Percentiles rank a stretch among this genome's conserved stretches.
These are phyloP conservation scores for Cutaneotrichosporon sp. DNA, from an alignment of 1,284 basidiomycete species.

Conservation along the genomic window DNA sequence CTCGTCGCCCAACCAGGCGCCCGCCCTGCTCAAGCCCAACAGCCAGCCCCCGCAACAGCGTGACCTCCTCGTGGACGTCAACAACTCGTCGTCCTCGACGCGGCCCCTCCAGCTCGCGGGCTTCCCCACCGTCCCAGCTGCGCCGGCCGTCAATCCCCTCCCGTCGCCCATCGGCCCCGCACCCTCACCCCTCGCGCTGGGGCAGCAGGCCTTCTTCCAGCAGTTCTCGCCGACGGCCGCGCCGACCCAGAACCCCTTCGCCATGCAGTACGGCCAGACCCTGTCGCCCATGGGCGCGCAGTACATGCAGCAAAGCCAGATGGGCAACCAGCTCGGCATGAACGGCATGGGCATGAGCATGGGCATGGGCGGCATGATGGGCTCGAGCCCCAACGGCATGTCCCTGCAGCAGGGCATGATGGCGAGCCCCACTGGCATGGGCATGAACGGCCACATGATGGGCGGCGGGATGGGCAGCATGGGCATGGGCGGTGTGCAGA, in stretches of 20 bases:
- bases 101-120: slow-evolving; percentile 39
- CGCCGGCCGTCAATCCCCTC: slow-evolving; percentile 9
- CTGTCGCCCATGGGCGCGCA: not conserved
- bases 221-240: not conserved
- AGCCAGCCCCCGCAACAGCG: not conserved
- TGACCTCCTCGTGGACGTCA: slow-evolving; percentile 33
- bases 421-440: slow-evolving; percentile 7
- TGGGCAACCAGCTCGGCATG: slow-evolving; percentile 7
- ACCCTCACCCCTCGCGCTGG: slow-evolving; percentile 16
- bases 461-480: not conserved
- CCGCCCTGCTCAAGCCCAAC: slow-evolving; percentile 5
- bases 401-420: slow-evolving; percentile 14
- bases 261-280: slow-evolving; percentile 7
- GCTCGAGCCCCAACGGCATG: slow-evolving; percentile 2
- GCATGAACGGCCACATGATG: slow-evolving; percentile 6
- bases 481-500: slow-evolving; percentile 13
- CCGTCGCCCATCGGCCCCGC: slow-evolving; percentile 9
- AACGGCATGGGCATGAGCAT: slow-evolving; percentile 12
- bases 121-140: slow-evolving; percentile 17
- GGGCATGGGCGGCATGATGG: slow-evolving; percentile 12
- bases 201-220: slow-evolving; percentile 23
- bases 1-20: slow-evolving; percentile 1
- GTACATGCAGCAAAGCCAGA: not conserved
- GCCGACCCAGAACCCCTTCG: slow-evolving; percentile 9
- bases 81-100: slow-evolving; percentile 29